A percentile compares a stretch with the other conserved stretches of the same genome.
Evolutionary conservation across 257 asterid species (phyloP).

Genomic region (Plantago elongata): DNA sequence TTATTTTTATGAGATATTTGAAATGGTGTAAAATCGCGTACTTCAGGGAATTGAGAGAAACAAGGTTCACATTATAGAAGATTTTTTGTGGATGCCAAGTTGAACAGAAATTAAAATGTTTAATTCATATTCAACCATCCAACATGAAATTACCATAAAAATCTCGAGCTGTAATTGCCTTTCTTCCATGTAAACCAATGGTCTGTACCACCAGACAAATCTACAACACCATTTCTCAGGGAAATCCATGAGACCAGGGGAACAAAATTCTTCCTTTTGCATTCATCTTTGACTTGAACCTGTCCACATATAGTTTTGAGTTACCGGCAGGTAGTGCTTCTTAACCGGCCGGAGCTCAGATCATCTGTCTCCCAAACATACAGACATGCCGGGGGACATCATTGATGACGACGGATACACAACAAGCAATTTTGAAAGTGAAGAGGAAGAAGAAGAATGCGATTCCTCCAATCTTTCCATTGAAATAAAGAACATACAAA

Average conservation of each 20-base stretch:
- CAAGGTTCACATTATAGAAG: too few species aligned
- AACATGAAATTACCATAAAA: constrained; percentile 1
- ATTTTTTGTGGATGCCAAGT: too few species aligned
- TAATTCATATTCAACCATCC: neutral
- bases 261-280: neutral
- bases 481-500: constrained; percentile 23
- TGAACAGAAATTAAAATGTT: too few species aligned
- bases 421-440: constrained; percentile 20
- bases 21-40: too few species aligned
- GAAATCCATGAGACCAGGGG: neutral
- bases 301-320: constrained; percentile 10
- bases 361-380: neutral
- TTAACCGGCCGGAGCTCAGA: constrained; percentile 31
- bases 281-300: constrained; percentile 12
- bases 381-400: constrained; percentile 30
- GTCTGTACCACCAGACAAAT: constrained; percentile 8
- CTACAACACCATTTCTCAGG: constrained; percentile 18
- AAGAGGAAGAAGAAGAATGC: constrained; percentile 23
- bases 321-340: constrained; percentile 26
- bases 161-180: constrained; percentile 17
- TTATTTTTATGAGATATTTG: too few species aligned
- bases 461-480: constrained; percentile 9
- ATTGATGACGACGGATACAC: constrained; percentile 4
- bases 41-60: too few species aligned
- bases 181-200: constrained; percentile 18